A percentile compares a stretch with the other conserved stretches of the same genome.
phyloP scores from a whole-genome alignment of 768 basidiomycete species.

The Panellus pusillus region DNA sequence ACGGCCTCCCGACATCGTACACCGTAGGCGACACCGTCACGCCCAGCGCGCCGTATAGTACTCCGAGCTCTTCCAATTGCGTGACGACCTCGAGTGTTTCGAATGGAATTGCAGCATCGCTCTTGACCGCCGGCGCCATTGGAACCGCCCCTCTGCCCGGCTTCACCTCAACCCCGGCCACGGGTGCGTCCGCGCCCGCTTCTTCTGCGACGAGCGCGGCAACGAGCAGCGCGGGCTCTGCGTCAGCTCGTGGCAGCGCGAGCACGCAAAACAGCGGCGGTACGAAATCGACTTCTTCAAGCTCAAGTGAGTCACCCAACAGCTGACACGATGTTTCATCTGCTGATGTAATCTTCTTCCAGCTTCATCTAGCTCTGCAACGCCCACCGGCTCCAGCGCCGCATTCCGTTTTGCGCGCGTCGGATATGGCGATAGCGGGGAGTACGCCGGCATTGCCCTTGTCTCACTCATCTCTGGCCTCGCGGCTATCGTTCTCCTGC shows the following conservation, averaged over 20 bases:
- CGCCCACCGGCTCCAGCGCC: conserved; percentile 3
- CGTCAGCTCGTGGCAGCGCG: neutral
- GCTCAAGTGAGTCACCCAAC: too few relatives aligned
- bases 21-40: conserved; percentile 43
- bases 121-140: conserved; percentile 5
- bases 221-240: neutral
- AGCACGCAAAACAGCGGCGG: too few relatives aligned
- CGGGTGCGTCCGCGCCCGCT: neutral
- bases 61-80: conserved; percentile 43
- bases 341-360: neutral
- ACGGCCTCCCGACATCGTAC: conserved; percentile 27
- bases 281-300: too few relatives aligned
- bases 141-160: conserved; percentile 1
- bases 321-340: too few relatives aligned
- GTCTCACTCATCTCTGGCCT: conserved; percentile 9
- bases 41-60: conserved; percentile 34
- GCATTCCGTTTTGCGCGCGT: conserved; percentile 8
- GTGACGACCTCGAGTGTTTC: conserved; percentile 35
- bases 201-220: neutral
- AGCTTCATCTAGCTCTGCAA: neutral
- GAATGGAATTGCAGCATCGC: conserved; percentile 37
- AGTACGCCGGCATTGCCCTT: conserved; percentile 10
- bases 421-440: conserved; percentile 4
- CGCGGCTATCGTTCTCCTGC: conserved; percentile 15
- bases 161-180: conserved; percentile 4